Conservation (phyloP, 2,329 filamentous ascomycete genomes). For the Fusarium praegraminearum region DNA sequence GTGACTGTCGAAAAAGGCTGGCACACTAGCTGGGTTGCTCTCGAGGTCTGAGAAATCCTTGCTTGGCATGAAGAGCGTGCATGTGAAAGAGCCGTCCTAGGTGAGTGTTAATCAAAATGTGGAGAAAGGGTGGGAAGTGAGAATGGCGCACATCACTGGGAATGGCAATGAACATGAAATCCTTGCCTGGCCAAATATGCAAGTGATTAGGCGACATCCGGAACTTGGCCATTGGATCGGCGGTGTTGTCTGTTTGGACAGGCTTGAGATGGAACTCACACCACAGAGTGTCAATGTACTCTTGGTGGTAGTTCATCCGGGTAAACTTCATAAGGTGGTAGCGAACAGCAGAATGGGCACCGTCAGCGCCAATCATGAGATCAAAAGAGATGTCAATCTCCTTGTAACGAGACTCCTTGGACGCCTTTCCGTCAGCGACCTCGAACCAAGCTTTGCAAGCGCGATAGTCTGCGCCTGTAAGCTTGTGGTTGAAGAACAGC, state of each 20-base stretch:
- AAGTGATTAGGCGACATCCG: conserved; percentile 91
- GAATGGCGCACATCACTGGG: conserved; percentile 70
- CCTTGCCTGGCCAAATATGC: conserved; percentile 95
- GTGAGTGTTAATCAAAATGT: conserved; percentile 16
- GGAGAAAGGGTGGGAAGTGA: background rate
- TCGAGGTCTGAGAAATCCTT: conserved; percentile 77
- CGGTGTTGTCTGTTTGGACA: conserved; percentile 45
- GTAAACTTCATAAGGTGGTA: conserved; percentile 97
- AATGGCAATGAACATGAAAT: conserved; percentile 99
- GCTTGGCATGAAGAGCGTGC: conserved; percentile 89
- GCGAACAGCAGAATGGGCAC: conserved; percentile 89
- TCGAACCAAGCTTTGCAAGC: conserved; percentile 90
- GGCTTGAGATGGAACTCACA: conserved; percentile 90
- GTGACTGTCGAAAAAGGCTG: conserved; percentile 81
- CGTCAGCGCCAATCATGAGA: conserved; percentile 93
- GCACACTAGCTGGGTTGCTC: conserved; percentile 67
- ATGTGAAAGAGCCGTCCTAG: conserved; percentile 90
- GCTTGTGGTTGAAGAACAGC: conserved; percentile 92
- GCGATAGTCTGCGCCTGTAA: conserved; percentile 89
- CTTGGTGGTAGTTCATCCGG: conserved; percentile 89
- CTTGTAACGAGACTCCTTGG: conserved; percentile 59
- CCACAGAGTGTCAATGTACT: conserved; percentile 97
- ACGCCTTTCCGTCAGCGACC: conserved; percentile 54
- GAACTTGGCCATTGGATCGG: conserved; percentile 65
- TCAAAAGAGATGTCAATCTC: conserved; percentile 92